Conservation (phyloP, 352 stramenopile genomes). For the Phytophthora pinifolia region DNA sequence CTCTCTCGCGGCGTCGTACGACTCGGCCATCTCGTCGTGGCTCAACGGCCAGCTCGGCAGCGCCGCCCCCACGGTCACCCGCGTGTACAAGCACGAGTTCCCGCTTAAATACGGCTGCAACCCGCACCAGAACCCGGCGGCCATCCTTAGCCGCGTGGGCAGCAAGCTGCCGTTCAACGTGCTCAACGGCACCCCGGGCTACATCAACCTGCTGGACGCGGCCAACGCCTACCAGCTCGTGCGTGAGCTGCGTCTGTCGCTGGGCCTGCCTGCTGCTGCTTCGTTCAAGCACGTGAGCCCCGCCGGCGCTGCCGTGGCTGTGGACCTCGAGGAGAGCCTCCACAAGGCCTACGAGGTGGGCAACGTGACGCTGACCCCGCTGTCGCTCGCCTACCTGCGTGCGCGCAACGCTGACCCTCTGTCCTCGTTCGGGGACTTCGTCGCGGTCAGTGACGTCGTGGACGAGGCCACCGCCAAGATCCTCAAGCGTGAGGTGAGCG, state of each 20-base stretch:
- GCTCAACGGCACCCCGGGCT: constrained; percentile 94
- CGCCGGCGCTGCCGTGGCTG: constrained; percentile 95
- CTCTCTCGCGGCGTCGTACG: constrained; percentile 91
- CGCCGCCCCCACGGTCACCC: constrained; percentile 75
- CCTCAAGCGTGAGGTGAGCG: constrained; percentile 98
- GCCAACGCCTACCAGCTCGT: constrained; percentile 99
- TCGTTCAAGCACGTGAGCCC: constrained; percentile 99
- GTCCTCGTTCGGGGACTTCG: constrained; percentile 99
- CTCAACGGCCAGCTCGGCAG: constrained; percentile 92
- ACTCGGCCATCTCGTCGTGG: constrained; percentile 97
- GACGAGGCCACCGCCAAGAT: constrained; percentile 98
- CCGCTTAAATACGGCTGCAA: constrained; percentile 97
- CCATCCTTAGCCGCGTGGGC: constrained; percentile 68
- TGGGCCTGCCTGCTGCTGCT: constrained; percentile 93
- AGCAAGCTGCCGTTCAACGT: constrained; percentile 87
- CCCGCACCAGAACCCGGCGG: constrained; percentile 97
- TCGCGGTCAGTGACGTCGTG: constrained; percentile 97
- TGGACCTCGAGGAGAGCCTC: constrained; percentile 94
- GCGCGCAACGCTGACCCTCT: constrained; percentile 99
- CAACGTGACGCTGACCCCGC: constrained; percentile 91
- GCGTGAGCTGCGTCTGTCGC: constrained; percentile 93
- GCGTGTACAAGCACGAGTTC: constrained; percentile 96
- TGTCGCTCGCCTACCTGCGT: constrained; percentile 97
- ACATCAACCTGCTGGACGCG: constrained; percentile 99
- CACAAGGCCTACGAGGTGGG: constrained; percentile 95